Percentiles rank a stretch among this genome's conserved stretches.
phyloP scores from a whole-genome alignment of 805 yeast species.

The Yamadazyma sp. region DNA sequence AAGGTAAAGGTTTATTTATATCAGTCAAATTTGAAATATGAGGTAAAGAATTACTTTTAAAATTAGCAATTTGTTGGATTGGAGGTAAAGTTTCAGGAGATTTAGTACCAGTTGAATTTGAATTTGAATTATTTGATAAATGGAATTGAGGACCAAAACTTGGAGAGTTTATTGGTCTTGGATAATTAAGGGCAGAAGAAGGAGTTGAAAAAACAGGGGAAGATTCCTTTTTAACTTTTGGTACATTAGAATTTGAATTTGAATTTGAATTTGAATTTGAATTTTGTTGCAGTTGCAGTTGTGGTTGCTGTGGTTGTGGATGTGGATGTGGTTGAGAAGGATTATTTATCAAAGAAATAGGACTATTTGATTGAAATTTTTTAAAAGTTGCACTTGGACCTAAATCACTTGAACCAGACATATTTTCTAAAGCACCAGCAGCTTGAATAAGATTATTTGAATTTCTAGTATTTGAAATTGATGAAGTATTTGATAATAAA shows the following conservation, averaged over 20 bases:
- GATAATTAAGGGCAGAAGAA: constrained; percentile 28
- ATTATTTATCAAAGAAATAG: constrained; percentile 35
- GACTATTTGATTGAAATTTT: constrained; percentile 16
- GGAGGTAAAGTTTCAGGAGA: constrained; percentile 21
- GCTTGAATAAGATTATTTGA: constrained; percentile 22
- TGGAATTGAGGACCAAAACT: constrained; percentile 46
- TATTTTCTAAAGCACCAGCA: constrained; percentile 43
- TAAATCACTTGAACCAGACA: constrained; percentile 33
- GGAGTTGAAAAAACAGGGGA: constrained; percentile 31
- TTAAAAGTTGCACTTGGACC: constrained; percentile 44
- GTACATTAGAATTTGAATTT: background rate
- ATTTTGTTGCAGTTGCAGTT: background rate
- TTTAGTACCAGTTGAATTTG: background rate
- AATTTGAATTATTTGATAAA: constrained; percentile 13
- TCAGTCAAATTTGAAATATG: constrained; percentile 16
- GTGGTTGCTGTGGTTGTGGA: too few relatives aligned
- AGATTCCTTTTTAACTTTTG: constrained; percentile 13
- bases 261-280: background rate
- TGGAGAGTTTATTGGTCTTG: constrained; percentile 27
- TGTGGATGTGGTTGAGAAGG: constrained; percentile 8
- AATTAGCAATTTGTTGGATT: constrained; percentile 19
- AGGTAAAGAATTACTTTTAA: constrained; percentile 24
- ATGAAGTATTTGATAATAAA: constrained; percentile 50
- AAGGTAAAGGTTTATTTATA: too few relatives aligned
- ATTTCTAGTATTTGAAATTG: constrained; percentile 38